Conservation (phyloP, 305 asterid species). For the Coffea humblotiana region DNA sequence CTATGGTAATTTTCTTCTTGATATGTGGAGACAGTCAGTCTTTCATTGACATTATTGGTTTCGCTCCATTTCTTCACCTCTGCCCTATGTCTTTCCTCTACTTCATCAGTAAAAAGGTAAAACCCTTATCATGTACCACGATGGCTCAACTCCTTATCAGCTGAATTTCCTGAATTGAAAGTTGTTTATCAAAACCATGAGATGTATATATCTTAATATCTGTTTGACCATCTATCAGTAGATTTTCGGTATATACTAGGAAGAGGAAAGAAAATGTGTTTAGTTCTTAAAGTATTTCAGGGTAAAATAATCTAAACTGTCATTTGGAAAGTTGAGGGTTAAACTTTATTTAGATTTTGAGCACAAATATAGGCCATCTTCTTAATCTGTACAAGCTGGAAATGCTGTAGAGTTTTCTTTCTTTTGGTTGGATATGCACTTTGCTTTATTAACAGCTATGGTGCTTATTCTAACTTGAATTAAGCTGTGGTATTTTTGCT, state of each 20-base stretch:
- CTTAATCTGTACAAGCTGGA: too few relatives aligned
- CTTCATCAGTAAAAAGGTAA: not conserved
- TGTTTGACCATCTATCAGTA: not conserved
- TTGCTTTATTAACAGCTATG: too few relatives aligned
- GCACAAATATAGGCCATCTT: too few relatives aligned
- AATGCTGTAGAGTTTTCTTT: too few relatives aligned
- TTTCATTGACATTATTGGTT: not conserved
- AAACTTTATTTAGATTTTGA: too few relatives aligned
- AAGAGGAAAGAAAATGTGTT: not conserved
- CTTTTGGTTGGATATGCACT: too few relatives aligned
- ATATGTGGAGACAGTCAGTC: not conserved
- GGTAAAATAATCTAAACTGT: too few relatives aligned
- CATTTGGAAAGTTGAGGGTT: too few relatives aligned
- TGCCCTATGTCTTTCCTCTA: not conserved
- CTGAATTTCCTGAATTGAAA: not conserved
- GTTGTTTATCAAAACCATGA: not conserved
- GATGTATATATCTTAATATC: not conserved
- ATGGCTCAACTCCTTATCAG: not conserved
- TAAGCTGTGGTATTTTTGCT: too few relatives aligned
- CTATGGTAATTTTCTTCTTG: slow-evolving; percentile 15
- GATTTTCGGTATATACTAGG: not conserved
- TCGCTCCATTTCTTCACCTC: not conserved
- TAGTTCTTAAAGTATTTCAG: too few relatives aligned
- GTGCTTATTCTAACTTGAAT: too few relatives aligned
- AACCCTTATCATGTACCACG: not conserved